Base-by-base conservation (phyloP, 257 asterid species). In the Solanum clarkiae region DNA sequence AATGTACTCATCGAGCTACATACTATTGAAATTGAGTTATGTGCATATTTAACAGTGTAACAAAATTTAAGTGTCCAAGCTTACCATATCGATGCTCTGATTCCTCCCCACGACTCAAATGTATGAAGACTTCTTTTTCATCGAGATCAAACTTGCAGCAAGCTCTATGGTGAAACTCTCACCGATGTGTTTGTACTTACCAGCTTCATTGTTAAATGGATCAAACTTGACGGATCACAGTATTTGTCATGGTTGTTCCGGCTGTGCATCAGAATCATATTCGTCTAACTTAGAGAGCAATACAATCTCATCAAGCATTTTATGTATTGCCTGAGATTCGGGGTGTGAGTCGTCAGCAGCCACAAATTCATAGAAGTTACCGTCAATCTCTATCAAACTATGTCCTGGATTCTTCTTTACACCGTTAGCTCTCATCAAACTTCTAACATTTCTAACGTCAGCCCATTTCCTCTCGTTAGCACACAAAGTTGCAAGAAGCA, bases 311-410 rank as follows among this genome's bases (percentile, higher is more conserved):
- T 82, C 42, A 16, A 93, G 82, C 63, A 91, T 90, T 83, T 63
- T 88, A 84, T 91, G 87, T 84, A 95, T 93, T 32, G 90, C 90
- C 86, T 86, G 36, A 6, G 92, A 85, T 36, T 85, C 83, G 5
- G 90, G 93, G 82, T 95, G 97, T 7, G 91, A 90, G 84, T 90
- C 89, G 26, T 92, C 97, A 68, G 92, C 95, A 14, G 86, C 94
- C 80, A 93, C 87, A 91, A 95, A 95, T 84, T 93, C 95, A 29
- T 93, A 96, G 82, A 91, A 91, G 82, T 68, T 84, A 17, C 97
- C 95, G 56, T 90, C 94, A 55, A 93, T 92, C 92, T 93, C 97
- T 79, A 95, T 90, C 16, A 86, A 93, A 91, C 98, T 95, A 47
- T 87, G 88, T 47, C 98, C 98, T 1, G 93, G 95, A 45, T 84